A percentile compares a stretch with the other conserved stretches of the same genome.
These are phyloP conservation scores for Pistacia integerrima DNA, from an alignment of 345 rosid genomes.

Conservation along the genomic window DNA sequence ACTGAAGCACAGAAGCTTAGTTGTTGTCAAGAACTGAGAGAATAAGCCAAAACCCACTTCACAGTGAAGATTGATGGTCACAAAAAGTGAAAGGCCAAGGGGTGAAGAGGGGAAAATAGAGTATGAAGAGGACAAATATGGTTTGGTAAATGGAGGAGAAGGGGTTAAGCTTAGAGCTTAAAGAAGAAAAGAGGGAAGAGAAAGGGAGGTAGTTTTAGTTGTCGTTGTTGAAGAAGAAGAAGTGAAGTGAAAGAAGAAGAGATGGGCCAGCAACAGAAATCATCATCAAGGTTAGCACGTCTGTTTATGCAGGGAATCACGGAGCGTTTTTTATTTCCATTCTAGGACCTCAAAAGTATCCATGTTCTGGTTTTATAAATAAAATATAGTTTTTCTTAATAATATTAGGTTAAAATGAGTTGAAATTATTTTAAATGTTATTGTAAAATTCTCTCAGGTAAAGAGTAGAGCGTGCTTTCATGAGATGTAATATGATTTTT, in stretches of 20 bases:
- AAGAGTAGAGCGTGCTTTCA: too few species aligned
- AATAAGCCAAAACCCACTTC: conserved; percentile 16
- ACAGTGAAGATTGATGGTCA: conserved; percentile 7
- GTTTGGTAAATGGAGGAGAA: conserved; percentile 3
- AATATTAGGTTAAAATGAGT: too few species aligned
- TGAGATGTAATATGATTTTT: too few species aligned
- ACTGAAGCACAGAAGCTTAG: conserved; percentile 5
- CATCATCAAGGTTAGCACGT: conserved; percentile 22
- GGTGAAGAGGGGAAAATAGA: conserved; percentile 4
- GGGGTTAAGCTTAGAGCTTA: not conserved
- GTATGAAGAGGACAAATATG: not conserved
- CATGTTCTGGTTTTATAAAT: not conserved
- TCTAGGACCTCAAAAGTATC: not conserved
- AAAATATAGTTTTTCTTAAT: too few species aligned
- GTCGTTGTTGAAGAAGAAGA: not conserved
- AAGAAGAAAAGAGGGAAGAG: not conserved
- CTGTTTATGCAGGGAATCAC: conserved; percentile 19
- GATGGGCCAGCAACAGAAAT: not conserved
- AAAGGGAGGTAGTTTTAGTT: not conserved
- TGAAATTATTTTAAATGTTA: too few species aligned
- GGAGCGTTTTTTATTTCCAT: not conserved
- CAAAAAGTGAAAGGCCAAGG: conserved; percentile 23
- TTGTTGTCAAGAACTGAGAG: conserved; percentile 6
- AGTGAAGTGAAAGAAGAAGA: not conserved
- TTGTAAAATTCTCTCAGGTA: too few species aligned